These are phyloP conservation scores for Persicaria maculosa DNA, from an alignment of 148 eudicot species.

Conservation along the genomic window DNA sequence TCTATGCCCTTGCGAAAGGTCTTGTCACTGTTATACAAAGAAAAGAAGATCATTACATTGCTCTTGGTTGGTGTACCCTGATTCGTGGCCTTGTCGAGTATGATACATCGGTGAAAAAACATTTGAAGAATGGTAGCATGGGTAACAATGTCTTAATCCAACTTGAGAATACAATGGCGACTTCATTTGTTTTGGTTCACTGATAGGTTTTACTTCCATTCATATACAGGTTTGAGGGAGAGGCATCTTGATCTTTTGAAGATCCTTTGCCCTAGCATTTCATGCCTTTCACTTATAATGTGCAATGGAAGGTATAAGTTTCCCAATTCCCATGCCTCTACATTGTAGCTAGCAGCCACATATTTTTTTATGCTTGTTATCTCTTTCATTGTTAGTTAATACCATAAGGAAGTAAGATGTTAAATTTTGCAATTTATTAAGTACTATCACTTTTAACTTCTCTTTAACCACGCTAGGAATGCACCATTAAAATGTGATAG, in stretches of 20 bases:
- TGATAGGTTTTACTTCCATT: background rate
- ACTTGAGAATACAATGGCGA: background rate
- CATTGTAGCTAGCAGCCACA: too few relatives aligned
- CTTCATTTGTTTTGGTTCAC: background rate
- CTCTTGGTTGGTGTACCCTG: conserved; percentile 77
- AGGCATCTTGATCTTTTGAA: conserved; percentile 38
- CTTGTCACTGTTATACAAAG: conserved; percentile 39
- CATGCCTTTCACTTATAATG: conserved; percentile 34
- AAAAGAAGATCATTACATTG: conserved; percentile 60
- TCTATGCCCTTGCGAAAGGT: conserved; percentile 37
- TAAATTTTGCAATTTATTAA: background rate
- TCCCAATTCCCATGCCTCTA: background rate
- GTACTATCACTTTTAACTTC: background rate
- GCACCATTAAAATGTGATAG: background rate
- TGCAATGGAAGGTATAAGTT: conserved; percentile 49
- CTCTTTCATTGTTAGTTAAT: background rate
- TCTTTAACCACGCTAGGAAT: background rate
- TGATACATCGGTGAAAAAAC: conserved; percentile 34
- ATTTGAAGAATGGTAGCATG: conserved; percentile 34
- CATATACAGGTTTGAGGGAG: conserved; percentile 44
- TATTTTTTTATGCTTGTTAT: background rate
- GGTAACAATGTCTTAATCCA: background rate
- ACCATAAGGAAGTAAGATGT: background rate
- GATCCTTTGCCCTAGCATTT: conserved; percentile 38
- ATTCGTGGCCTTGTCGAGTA: conserved; percentile 51